Conservation (phyloP, 2,329 filamentous ascomycete species). For the Cytospora paraplurivora region DNA sequence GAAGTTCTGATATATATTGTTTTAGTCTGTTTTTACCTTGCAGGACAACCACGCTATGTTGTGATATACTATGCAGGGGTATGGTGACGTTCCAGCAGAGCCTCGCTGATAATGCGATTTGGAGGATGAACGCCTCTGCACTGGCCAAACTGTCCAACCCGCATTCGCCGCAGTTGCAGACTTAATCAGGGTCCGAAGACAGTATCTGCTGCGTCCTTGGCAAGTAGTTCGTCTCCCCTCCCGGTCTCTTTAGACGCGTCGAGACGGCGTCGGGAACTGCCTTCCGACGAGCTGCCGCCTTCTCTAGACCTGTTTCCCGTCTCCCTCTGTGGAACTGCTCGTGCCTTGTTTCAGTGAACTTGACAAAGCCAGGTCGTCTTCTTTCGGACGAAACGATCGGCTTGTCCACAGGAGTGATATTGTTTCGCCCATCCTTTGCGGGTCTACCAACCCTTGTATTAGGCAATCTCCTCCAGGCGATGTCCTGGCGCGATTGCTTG, state of each 20-base stretch:
- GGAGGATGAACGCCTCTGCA: background rate
- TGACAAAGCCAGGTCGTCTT: background rate
- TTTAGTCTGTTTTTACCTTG: too few relatives aligned
- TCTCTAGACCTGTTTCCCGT: background rate
- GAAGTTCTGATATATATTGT: too few relatives aligned
- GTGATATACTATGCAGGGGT: background rate
- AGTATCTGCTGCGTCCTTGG: conserved; percentile 9
- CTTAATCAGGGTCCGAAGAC: background rate
- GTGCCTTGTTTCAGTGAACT: background rate
- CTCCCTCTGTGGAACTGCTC: background rate
- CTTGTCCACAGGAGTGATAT: background rate
- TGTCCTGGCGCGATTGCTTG: too few relatives aligned
- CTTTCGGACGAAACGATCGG: background rate
- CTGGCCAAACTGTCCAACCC: background rate
- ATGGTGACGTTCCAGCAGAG: background rate
- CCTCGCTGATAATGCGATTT: background rate
- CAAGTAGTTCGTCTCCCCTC: background rate
- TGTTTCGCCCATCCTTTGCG: background rate
- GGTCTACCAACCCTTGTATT: background rate
- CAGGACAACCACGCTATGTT: background rate
- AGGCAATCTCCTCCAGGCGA: too few relatives aligned
- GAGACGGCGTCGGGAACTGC: background rate
- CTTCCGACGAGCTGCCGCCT: background rate
- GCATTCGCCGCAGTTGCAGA: too few relatives aligned
- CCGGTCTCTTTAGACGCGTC: background rate